Conservation (phyloP, 1,284 basidiomycete genomes). For the Golubevia sp. region DNA sequence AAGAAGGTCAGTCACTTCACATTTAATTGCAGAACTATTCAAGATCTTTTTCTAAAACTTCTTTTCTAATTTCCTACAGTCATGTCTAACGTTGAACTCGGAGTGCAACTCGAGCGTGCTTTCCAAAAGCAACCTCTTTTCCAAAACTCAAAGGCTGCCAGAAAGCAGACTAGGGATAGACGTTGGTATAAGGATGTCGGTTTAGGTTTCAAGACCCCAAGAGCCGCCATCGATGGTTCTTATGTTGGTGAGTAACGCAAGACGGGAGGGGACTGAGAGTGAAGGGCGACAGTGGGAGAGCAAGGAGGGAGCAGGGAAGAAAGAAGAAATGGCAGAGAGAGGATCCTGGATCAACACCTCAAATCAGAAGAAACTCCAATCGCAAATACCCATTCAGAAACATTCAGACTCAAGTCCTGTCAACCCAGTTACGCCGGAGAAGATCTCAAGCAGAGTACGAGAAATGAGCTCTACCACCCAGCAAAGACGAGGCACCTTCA, state of each 20-base stretch:
- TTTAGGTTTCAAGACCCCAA: constrained; percentile 62
- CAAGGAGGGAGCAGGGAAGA: background rate
- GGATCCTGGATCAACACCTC: background rate
- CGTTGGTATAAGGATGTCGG: constrained; percentile 62
- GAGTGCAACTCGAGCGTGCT: constrained; percentile 59
- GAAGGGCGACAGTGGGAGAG: background rate
- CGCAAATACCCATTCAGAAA: background rate
- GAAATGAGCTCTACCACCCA: too few species aligned
- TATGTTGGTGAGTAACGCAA: constrained; percentile 51
- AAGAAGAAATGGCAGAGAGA: background rate
- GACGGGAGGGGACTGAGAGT: background rate
- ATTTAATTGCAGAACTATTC: constrained; percentile 10
- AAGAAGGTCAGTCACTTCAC: too few species aligned
- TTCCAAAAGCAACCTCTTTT: constrained; percentile 60
- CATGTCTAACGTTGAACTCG: constrained; percentile 59
- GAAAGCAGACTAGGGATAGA: constrained; percentile 57
- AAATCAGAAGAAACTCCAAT: background rate
- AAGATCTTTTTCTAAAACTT: constrained; percentile 24
- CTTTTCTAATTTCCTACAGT: constrained; percentile 6
- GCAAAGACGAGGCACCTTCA: too few species aligned
- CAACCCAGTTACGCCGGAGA: too few species aligned
- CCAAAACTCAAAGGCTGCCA: constrained; percentile 58
- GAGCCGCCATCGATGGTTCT: constrained; percentile 57
- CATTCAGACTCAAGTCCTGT: too few species aligned
- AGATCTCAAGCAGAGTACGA: too few species aligned